Evolutionary conservation across 805 yeast genomes (phyloP), one percentile per base, ranked within the genome.

Genomic region (Wickerhamiella shivajii): DNA sequence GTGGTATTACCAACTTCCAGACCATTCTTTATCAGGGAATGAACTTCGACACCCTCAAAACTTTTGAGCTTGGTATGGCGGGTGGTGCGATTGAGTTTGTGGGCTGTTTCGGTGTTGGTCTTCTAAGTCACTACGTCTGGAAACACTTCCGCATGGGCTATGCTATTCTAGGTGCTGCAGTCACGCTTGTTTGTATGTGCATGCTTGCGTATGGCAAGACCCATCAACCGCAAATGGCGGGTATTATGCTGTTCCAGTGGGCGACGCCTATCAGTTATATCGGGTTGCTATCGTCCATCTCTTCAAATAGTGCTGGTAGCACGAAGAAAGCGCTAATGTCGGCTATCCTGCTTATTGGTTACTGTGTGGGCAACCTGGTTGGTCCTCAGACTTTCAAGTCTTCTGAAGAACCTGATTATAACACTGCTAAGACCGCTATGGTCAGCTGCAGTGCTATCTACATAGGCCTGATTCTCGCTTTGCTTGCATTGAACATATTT

Each of bases 301-400:
- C 60, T 24, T 58, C 69, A 3, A 64, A 77, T 50, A 65, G 74
- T 19, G 73, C 84, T 1, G 92, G 90, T 8, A 68, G 71, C 42
- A 76, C 85, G 9, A 79, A 79, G 53, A 73, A 76, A 44, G 62
- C 72, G 43, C 63, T 71, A 4, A 64, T 69, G 14, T 67, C 71
- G 32, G 74, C 75, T 5, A 51, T 72, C 21, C 65, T 65, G 33
- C 61, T 77, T 52, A 63, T 77, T 38, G 76, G 71, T 3, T 78
- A 74, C 50, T 70, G 80, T 25, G 66, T 71, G 29, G 79, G 81
- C n/a, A 73, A 75, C 50, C 56, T 77, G 27, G 66, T 75, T 37
- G 87, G 85, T 2, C 83, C 87, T 3, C 84, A 75, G 53, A 64
- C 77, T 12, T 78, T 77, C 56, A 63, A 60, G 36, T 54, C 66